Evolutionary conservation across 805 yeast species (phyloP).

Genomic region (Osmozyma mogii): DNA sequence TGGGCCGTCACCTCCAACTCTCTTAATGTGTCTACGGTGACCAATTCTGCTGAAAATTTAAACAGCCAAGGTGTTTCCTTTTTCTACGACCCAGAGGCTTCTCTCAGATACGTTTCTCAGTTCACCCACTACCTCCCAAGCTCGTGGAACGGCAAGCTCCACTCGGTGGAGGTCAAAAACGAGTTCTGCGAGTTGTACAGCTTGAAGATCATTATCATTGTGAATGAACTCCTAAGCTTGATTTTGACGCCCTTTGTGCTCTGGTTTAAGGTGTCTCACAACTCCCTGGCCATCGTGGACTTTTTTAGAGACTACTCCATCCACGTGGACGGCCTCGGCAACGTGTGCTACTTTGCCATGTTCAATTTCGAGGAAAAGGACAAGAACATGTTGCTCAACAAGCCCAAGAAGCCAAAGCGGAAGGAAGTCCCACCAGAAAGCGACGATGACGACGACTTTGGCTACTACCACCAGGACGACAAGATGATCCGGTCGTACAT

Average conservation of each 20-base stretch:
- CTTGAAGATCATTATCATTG: constrained; percentile 58
- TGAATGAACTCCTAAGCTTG: constrained; percentile 76
- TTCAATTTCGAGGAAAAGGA: constrained; percentile 67
- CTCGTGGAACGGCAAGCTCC: constrained; percentile 79
- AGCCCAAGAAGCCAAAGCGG: constrained; percentile 15
- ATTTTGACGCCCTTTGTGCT: constrained; percentile 83
- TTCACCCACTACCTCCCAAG: constrained; percentile 87
- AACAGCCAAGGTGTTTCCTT: constrained; percentile 21
- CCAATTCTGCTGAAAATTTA: constrained; percentile 17
- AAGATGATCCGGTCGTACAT: constrained; percentile 90
- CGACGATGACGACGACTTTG: constrained; percentile 15
- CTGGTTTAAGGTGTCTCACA: constrained; percentile 72
- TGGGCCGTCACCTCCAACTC: constrained; percentile 78
- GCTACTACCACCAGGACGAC: constrained; percentile 52
- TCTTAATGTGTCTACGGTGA: constrained; percentile 21
- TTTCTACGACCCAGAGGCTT: constrained; percentile 90
- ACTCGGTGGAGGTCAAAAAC: constrained; percentile 73
- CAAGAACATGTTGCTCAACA: constrained; percentile 33
- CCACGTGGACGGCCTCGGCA: constrained; percentile 90
- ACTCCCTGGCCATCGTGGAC: constrained; percentile 72
- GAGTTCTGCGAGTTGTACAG: constrained; percentile 79
- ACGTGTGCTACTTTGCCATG: constrained; percentile 91
- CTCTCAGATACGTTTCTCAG: constrained; percentile 70
- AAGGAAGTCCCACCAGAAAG: constrained; percentile 9
- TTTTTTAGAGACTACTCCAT: constrained; percentile 85